These are phyloP conservation scores for Globisporangium cederbergense DNA, from an alignment of 352 stramenopile genomes.

Conservation along the genomic window DNA sequence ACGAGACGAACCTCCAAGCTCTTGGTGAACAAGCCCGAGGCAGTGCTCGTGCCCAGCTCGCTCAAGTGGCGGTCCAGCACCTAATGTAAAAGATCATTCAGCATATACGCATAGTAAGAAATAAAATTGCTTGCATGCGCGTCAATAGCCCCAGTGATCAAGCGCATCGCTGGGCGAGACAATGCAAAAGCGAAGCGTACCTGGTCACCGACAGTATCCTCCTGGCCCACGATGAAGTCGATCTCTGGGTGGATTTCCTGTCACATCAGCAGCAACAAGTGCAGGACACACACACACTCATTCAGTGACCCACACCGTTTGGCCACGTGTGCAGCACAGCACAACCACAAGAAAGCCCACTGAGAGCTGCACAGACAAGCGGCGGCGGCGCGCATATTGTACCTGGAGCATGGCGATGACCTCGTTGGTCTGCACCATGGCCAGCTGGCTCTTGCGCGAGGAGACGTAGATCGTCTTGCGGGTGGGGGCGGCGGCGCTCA, in stretches of 20 bases:
- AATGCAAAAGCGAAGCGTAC: slow-evolving; percentile 9
- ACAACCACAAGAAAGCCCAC: background rate
- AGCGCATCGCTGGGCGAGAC: background rate
- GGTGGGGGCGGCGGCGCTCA: slow-evolving; percentile 1
- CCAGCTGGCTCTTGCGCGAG: slow-evolving; percentile 85
- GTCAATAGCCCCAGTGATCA: background rate
- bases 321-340: background rate
- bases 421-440: slow-evolving; percentile 85
- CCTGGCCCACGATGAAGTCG: slow-evolving; percentile 71
- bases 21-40: slow-evolving; percentile 86
- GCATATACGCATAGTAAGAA: background rate
- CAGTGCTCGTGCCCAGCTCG: slow-evolving; percentile 63
- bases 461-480: slow-evolving; percentile 76
- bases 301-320: background rate
- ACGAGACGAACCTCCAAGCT: slow-evolving; percentile 62
- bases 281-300: background rate
- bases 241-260: slow-evolving; percentile 57
- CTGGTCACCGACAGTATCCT: slow-evolving; percentile 83
- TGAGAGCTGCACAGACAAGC: background rate
- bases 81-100: slow-evolving; percentile 6
- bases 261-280: background rate
- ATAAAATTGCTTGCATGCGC: background rate
- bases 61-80: slow-evolving; percentile 75
- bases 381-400: background rate
- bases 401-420: slow-evolving; percentile 79